Conservation (phyloP, 805 yeast genomes). For the Starmerella bombicola region DNA sequence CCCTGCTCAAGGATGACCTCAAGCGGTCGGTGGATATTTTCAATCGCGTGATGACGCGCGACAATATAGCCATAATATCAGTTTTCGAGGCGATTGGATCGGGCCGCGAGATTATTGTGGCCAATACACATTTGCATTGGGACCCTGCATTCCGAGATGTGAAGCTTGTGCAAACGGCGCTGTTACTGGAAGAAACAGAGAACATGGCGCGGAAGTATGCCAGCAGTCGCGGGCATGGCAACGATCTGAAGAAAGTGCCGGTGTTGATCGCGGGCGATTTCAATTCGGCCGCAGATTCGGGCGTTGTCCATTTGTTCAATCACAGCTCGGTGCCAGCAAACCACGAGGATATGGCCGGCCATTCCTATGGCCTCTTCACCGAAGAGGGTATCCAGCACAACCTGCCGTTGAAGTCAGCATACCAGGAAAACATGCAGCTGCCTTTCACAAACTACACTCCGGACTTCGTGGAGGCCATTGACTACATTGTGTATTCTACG, state of each 20-base stretch:
- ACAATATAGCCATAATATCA: conserved; percentile 73
- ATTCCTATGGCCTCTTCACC: conserved; percentile 85
- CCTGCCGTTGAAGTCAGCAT: conserved; percentile 73
- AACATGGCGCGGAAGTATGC: conserved; percentile 41
- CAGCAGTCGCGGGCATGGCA: conserved; percentile 29
- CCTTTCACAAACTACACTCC: conserved; percentile 95
- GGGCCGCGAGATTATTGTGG: conserved; percentile 59
- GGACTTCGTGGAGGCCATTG: conserved; percentile 81
- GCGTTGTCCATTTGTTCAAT: conserved; percentile 81
- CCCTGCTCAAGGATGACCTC: conserved; percentile 48
- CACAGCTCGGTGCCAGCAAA: conserved; percentile 59
- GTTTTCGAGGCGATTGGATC: conserved; percentile 61
- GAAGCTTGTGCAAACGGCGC: conserved; percentile 88
- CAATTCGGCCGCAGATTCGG: conserved; percentile 75
- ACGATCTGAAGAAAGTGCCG: conserved; percentile 47
- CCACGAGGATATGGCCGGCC: conserved; percentile 70
- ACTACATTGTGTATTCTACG: conserved; percentile 90
- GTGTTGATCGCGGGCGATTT: conserved; percentile 88
- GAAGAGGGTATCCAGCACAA: conserved; percentile 76
- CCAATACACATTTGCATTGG: conserved; percentile 96
- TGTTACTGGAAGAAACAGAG: conserved; percentile 78
- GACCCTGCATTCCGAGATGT: conserved; percentile 95
- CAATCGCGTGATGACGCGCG: conserved; percentile 92
- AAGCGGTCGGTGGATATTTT: conserved; percentile 89
- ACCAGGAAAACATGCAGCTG: conserved; percentile 71